These are phyloP conservation scores for Cladobotryum protrusum DNA, from an alignment of 2,329 filamentous ascomycete genomes.

Conservation along the genomic window DNA sequence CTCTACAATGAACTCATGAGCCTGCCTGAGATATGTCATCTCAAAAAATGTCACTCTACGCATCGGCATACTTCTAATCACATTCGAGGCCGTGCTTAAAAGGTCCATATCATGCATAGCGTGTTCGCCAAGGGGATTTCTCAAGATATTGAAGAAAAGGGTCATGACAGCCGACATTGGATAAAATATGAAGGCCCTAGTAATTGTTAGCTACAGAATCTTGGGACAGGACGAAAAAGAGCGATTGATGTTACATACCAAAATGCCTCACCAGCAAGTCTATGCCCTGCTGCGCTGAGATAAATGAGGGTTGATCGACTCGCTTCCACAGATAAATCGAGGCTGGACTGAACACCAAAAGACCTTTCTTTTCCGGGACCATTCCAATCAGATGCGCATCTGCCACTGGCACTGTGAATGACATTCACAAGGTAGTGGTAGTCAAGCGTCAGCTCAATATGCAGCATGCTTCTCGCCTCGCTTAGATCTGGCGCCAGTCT, in stretches of 20 bases:
- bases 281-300: constrained; percentile 35
- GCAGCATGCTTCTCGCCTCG: constrained; percentile 37
- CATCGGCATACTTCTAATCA: constrained; percentile 37
- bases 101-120: constrained; percentile 41
- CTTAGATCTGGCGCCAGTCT: constrained; percentile 22
- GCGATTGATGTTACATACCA: constrained; percentile 25
- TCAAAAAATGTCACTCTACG: constrained; percentile 26
- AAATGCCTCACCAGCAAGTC: constrained; percentile 41
- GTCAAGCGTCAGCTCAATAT: constrained; percentile 44
- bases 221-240: too few relatives aligned
- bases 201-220: too few relatives aligned
- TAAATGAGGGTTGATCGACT: constrained; percentile 49
- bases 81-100: constrained; percentile 34
- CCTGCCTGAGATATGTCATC: constrained; percentile 32
- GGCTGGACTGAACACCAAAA: constrained; percentile 43
- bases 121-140: constrained; percentile 38
- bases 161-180: constrained; percentile 48
- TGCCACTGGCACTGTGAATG: constrained; percentile 49
- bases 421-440: constrained; percentile 50
- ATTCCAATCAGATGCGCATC: constrained; percentile 35
- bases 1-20: constrained; percentile 39
- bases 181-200: constrained; percentile 51
- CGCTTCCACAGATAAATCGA: constrained; percentile 48
- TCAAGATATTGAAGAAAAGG: constrained; percentile 49
- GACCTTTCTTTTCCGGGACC: constrained; percentile 22